Base-by-base conservation (phyloP, 2,329 filamentous ascomycete species). In the Penicillium sp. region DNA sequence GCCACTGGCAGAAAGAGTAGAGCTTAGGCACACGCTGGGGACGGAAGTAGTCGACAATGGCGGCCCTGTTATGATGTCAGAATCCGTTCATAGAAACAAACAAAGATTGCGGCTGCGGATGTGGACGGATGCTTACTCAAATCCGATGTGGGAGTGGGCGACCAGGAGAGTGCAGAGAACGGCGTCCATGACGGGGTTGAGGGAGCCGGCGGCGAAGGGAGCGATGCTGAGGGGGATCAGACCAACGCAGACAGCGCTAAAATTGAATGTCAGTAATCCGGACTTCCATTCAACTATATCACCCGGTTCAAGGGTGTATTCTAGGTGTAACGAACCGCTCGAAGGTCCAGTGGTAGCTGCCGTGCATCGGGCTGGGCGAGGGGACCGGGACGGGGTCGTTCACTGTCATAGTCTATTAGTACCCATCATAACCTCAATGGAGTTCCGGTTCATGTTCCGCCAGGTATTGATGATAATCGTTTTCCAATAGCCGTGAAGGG, bases 281-380 rank as follows among this genome's bases (percentile, higher is more conserved):
- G 4, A n/a, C 7, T 18, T 25, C 12, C 3, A 14, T 15, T 11
- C 2, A 18, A 12, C 2, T 3, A 27, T 37, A 49, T 20, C 29
- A 23, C 46, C 20, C 46, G 4, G 18, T 31, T 35, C 1, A 1
- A 8, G 9, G 12, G 22, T 22, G 47, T 22, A 18, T 25, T 26
- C 25, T 8, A 22, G 43, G n/a, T 25, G 33, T 7, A 37, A 67
- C 67, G 54, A 71, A 85, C 83, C 86, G 81, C 82, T 99, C 94
- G 70, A 96, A 96, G 57, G 89, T 90, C 94, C 94, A 99, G 84
- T 99, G 94, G 82, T 97, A 99, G 76, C 89, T 95, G 67, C 94
- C 94, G 79, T 99, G 90, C 53, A 86, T 81, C 41, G 93, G 86
- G 66, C 83, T 85, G 51, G 90, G 78, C 22, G 84, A 73, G 44